These are phyloP conservation scores for Alliaria petiolata DNA, from an alignment of 345 rosid species.

Conservation along the genomic window DNA sequence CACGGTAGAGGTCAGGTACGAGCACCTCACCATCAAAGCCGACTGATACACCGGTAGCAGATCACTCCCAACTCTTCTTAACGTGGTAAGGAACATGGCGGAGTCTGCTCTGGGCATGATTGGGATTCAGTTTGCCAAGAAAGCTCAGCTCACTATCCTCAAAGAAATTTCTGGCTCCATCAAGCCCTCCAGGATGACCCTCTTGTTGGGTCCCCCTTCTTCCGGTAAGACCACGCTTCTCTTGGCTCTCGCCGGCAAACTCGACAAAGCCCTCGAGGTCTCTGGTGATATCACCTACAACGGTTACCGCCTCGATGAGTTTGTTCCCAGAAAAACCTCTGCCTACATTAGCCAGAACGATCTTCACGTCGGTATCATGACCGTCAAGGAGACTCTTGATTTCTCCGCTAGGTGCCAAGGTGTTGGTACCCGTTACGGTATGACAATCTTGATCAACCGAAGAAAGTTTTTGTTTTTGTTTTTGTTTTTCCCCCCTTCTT, in stretches of 20 bases:
- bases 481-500: background rate
- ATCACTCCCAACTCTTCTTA: constrained; percentile 82
- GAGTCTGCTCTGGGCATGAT: constrained; percentile 58
- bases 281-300: constrained; percentile 50
- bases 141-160: constrained; percentile 70
- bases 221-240: constrained; percentile 87
- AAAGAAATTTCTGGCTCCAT: constrained; percentile 69
- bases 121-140: constrained; percentile 61
- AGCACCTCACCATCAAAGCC: constrained; percentile 60
- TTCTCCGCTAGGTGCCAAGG: constrained; percentile 87
- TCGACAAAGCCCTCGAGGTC: constrained; percentile 25
- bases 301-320: constrained; percentile 47
- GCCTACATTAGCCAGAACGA: constrained; percentile 72
- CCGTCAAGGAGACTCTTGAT: constrained; percentile 83
- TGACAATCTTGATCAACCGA: background rate
- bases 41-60: constrained; percentile 70
- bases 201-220: constrained; percentile 84
- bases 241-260: constrained; percentile 71
- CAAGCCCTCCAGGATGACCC: constrained; percentile 82
- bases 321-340: constrained; percentile 38
- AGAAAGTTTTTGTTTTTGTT: no score
- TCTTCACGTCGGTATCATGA: constrained; percentile 75
- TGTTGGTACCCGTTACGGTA: constrained; percentile 48
- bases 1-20: constrained; percentile 71
- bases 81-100: constrained; percentile 55